Evolutionary conservation across 805 yeast genomes (phyloP).

Genomic region (Starmerella kuoi): DNA sequence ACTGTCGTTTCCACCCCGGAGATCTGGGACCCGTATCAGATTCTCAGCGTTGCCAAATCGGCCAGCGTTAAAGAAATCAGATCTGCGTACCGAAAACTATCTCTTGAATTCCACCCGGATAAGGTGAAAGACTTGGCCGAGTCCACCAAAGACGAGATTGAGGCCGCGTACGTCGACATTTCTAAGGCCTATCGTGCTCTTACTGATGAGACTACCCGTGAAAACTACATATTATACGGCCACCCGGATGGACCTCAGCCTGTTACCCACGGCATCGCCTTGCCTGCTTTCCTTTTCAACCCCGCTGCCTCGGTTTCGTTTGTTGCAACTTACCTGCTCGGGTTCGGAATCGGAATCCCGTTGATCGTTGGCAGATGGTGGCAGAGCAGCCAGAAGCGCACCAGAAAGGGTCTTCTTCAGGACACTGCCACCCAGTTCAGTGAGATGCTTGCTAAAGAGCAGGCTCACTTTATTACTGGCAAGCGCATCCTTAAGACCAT

Average conservation of each 20-base stretch:
- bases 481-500: constrained; percentile 42
- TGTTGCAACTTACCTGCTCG: constrained; percentile 50
- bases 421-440: constrained; percentile 72
- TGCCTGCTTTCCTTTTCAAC: constrained; percentile 83
- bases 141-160: constrained; percentile 51
- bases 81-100: constrained; percentile 71
- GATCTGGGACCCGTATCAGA: constrained; percentile 82
- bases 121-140: constrained; percentile 47
- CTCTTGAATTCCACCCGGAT: constrained; percentile 88
- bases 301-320: constrained; percentile 60
- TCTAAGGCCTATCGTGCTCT: constrained; percentile 89
- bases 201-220: constrained; percentile 76
- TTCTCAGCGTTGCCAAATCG: constrained; percentile 57
- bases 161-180: constrained; percentile 65
- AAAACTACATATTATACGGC: constrained; percentile 76
- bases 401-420: constrained; percentile 71
- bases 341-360: constrained; percentile 74
- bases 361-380: constrained; percentile 72
- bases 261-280: constrained; percentile 80
- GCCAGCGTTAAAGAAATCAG: constrained; percentile 70
- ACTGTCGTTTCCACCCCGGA: constrained; percentile 2
- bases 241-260: constrained; percentile 98
- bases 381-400: constrained; percentile 65
- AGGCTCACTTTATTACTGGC: constrained; percentile 39
- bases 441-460: constrained; percentile 56